Conservation (phyloP, 139 green algal species). For the Zygnema circumcarinatum region DNA sequence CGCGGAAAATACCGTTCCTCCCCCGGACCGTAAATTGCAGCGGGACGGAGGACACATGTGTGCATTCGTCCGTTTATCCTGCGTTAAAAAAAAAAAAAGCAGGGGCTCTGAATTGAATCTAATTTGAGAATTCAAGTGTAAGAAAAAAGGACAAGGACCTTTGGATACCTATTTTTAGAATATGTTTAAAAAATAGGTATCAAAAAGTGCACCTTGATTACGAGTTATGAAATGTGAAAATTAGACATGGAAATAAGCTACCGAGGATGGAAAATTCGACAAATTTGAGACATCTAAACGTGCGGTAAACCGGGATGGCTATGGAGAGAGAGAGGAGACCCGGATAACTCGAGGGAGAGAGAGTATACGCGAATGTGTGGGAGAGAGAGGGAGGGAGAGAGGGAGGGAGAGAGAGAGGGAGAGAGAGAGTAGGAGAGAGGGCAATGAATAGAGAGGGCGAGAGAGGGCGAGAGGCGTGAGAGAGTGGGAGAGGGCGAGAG, state of each 20-base stretch:
- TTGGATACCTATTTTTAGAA: no score
- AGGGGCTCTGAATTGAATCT: no score
- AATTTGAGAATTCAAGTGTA: no score
- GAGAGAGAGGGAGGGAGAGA: not conserved
- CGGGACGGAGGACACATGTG: constrained; percentile 24
- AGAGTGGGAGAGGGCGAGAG: not conserved
- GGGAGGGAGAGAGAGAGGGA: not conserved
- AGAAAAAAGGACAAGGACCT: no score
- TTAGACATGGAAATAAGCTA: no score
- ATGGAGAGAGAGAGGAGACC: not conserved
- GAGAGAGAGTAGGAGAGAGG: not conserved
- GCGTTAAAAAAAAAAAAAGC: no score
- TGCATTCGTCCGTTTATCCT: not conserved
- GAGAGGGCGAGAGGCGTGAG: not conserved
- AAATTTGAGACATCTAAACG: no score
- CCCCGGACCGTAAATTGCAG: constrained; percentile 14
- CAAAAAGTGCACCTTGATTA: no score
- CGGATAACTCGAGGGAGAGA: not conserved
- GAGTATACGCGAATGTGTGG: not conserved
- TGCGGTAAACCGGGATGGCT: no score
- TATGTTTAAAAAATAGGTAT: no score
- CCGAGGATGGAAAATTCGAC: no score
- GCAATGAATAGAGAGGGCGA: not conserved
- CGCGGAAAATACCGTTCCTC: not conserved
- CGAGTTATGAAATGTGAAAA: no score